A percentile compares a stretch with the other conserved stretches of the same genome.
Conservation (phyloP, 2,329 filamentous ascomycete species). For the Cadophora gregata region DNA sequence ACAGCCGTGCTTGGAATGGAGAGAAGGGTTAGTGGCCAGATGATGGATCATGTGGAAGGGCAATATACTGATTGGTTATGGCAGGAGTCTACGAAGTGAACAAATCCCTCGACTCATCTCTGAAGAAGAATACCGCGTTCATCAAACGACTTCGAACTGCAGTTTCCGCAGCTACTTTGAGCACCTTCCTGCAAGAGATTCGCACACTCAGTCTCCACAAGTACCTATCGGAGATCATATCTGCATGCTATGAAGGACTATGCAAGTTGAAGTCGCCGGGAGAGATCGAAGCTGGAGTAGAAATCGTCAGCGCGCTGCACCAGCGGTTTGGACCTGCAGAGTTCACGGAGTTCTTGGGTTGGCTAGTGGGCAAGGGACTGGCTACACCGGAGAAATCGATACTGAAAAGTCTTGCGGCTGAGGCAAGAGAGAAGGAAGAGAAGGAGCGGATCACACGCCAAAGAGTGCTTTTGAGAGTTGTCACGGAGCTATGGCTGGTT, state of each 20-base stretch:
- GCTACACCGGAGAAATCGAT: constrained; percentile 86
- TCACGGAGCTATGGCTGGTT: constrained; percentile 95
- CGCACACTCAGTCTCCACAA: constrained; percentile 90
- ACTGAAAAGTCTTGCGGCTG: constrained; percentile 78
- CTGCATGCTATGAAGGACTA: constrained; percentile 92
- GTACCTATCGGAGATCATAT: constrained; percentile 96
- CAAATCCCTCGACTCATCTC: constrained; percentile 85
- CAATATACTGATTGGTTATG: constrained; percentile 28
- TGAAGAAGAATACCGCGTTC: constrained; percentile 98
- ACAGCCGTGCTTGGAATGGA: constrained; percentile 86
- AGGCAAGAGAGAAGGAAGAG: constrained; percentile 92
- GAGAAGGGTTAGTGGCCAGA: constrained; percentile 71
- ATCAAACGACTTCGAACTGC: constrained; percentile 95
- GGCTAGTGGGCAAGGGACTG: constrained; percentile 89
- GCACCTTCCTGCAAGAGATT: constrained; percentile 89
- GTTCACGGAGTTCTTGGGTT: constrained; percentile 90
- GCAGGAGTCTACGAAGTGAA: constrained; percentile 56
- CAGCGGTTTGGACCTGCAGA: constrained; percentile 90
- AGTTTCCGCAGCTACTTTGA: constrained; percentile 77
- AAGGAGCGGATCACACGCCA: constrained; percentile 90
- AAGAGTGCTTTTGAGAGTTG: constrained; percentile 82
- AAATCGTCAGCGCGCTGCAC: constrained; percentile 93
- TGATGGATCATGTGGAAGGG: neutral
- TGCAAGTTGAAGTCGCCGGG: constrained; percentile 89
- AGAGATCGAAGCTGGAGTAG: constrained; percentile 91